Conservation (phyloP, 768 basidiomycete genomes). For the Hygrophorus pudorinus region DNA sequence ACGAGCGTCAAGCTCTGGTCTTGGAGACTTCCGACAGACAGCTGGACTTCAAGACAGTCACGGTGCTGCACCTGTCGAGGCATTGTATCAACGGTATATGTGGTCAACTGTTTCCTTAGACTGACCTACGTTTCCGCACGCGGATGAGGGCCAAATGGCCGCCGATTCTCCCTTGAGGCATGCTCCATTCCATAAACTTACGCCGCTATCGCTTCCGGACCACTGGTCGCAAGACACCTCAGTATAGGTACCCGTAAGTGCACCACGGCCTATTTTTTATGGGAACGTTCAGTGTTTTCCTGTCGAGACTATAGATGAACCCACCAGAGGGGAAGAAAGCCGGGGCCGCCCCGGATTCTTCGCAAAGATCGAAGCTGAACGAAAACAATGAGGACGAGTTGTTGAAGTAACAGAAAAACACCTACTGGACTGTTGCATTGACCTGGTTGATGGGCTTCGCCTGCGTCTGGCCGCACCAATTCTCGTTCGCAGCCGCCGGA, state of each 20-base stretch:
- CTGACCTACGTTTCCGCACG: constrained; percentile 46
- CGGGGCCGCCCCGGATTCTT: constrained; percentile 40
- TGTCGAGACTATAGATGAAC: constrained; percentile 25
- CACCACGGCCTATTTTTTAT: too few relatives aligned
- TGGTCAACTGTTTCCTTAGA: background rate
- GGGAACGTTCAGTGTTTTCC: too few relatives aligned
- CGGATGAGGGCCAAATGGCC: constrained; percentile 38
- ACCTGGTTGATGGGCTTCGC: constrained; percentile 32
- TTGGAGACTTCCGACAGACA: too few relatives aligned
- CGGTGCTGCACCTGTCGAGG: too few relatives aligned
- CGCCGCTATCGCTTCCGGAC: too few relatives aligned
- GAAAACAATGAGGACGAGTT: background rate
- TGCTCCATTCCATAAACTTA: too few relatives aligned
- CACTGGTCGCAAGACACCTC: too few relatives aligned
- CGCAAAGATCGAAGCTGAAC: constrained; percentile 49
- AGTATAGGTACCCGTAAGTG: too few relatives aligned
- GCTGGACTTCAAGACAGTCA: too few relatives aligned
- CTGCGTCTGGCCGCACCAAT: constrained; percentile 45
- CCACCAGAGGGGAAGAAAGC: constrained; percentile 45
- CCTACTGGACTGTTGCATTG: constrained; percentile 41
- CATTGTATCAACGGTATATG: too few relatives aligned
- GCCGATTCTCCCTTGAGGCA: constrained; percentile 29
- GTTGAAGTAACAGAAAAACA: background rate
- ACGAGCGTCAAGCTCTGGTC: too few relatives aligned
- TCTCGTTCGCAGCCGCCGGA: constrained; percentile 37